These are phyloP conservation scores for Heliosperma pusillum DNA, from an alignment of 148 eudicot species.

Conservation along the genomic window DNA sequence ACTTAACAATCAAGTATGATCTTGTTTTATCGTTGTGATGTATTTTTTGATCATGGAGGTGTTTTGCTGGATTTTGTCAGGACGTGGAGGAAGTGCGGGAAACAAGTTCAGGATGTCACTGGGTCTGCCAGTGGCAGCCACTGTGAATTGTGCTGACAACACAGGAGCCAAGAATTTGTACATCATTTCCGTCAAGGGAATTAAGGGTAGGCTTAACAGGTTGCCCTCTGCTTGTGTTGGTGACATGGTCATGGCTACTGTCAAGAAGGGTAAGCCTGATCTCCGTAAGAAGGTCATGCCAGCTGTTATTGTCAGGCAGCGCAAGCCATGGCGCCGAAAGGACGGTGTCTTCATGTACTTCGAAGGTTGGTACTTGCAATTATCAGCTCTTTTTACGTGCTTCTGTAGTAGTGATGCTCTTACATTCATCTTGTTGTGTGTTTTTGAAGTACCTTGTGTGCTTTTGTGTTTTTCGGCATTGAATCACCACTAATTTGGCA, in stretches of 20 bases:
- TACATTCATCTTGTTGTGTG: neutral
- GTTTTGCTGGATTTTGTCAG: slow-evolving; percentile 21
- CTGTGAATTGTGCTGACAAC: slow-evolving; percentile 74
- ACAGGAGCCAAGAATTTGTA: slow-evolving; percentile 70
- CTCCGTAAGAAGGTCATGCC: slow-evolving; percentile 84
- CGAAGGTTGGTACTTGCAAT: slow-evolving; percentile 41
- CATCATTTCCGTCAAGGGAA: slow-evolving; percentile 80
- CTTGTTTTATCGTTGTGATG: neutral
- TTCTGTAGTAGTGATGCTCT: neutral
- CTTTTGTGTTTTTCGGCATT: neutral
- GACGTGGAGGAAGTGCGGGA: slow-evolving; percentile 81
- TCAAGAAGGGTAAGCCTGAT: slow-evolving; percentile 73
- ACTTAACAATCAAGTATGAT: neutral
- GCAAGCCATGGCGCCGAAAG: slow-evolving; percentile 91
- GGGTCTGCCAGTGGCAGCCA: slow-evolving; percentile 81
- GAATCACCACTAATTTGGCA: neutral
- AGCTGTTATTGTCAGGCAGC: slow-evolving; percentile 72
- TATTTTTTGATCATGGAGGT: neutral
- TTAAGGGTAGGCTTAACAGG: slow-evolving; percentile 68
- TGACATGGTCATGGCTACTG: slow-evolving; percentile 78
- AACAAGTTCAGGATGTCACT: slow-evolving; percentile 84
- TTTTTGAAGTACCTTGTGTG: neutral
- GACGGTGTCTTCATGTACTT: slow-evolving; percentile 81
- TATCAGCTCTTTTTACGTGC: neutral
- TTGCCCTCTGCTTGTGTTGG: slow-evolving; percentile 81